These are phyloP conservation scores for Metrosideros polymorpha DNA, from an alignment of 441 rosid genomes.

Conservation along the genomic window DNA sequence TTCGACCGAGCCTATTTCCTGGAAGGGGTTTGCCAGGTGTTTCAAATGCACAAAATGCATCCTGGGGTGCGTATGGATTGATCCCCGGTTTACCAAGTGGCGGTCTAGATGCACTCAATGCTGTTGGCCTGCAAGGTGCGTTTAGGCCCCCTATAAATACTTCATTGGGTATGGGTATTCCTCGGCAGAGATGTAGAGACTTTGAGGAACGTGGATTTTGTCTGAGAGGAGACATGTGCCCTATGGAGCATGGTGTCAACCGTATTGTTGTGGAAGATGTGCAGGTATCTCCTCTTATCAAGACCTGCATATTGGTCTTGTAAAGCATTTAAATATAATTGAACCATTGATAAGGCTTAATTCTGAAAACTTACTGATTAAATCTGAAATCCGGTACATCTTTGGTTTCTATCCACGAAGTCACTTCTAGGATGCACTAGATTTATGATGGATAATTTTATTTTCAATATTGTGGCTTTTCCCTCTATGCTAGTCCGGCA, in stretches of 20 bases:
- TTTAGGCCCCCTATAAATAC: slow-evolving; percentile 56
- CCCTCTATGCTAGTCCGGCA: not conserved
- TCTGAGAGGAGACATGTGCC: slow-evolving; percentile 99
- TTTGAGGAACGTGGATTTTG: slow-evolving; percentile 99
- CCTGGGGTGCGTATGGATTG: slow-evolving; percentile 84
- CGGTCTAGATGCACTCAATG: slow-evolving; percentile 53
- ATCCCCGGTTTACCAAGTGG: slow-evolving; percentile 70
- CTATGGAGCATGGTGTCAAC: slow-evolving; percentile 99
- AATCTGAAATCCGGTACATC: not conserved
- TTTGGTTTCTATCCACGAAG: not conserved
- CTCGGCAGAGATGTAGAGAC: slow-evolving; percentile 86
- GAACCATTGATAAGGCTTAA: not conserved
- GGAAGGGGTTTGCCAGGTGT: slow-evolving; percentile 72
- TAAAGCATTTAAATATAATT: not conserved
- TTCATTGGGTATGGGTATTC: slow-evolving; percentile 66
- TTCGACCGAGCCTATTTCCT: slow-evolving; percentile 47
- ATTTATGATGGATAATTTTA: not conserved
- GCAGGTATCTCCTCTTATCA: slow-evolving; percentile 47
- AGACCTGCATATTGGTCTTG: not conserved
- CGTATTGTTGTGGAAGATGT: slow-evolving; percentile 98
- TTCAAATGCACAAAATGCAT: slow-evolving; percentile 51
- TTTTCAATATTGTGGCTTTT: not conserved
- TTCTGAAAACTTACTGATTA: not conserved
- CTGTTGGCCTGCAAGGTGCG: slow-evolving; percentile 51
- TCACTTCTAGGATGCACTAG: not conserved